Conservation (phyloP, 2,329 filamentous ascomycete species). For the Clonostachys sp. region DNA sequence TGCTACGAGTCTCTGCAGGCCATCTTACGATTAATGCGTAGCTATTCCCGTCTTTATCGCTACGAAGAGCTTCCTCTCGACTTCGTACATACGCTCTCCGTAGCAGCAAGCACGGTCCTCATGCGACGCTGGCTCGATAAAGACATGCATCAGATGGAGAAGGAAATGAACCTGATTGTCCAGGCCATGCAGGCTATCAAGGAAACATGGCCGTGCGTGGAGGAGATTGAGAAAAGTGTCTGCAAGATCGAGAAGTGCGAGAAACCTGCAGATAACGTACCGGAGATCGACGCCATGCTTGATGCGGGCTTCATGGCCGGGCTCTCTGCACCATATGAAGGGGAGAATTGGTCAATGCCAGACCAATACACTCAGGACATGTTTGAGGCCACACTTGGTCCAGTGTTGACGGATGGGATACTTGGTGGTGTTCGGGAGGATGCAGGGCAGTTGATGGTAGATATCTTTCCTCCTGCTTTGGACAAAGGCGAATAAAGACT, state of each 20-base stretch:
- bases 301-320: neutral
- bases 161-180: constrained; percentile 40
- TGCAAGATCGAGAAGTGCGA: neutral
- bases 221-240: constrained; percentile 22
- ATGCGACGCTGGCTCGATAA: constrained; percentile 38
- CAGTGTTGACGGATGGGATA: no score
- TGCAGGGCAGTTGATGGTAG: no score
- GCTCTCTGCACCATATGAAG: neutral
- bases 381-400: no score
- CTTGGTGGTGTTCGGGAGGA: no score
- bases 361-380: no score
- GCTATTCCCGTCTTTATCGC: constrained; percentile 35
- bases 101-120: constrained; percentile 37
- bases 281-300: neutral
- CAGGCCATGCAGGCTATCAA: constrained; percentile 48
- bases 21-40: constrained; percentile 36
- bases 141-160: constrained; percentile 38
- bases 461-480: no score
- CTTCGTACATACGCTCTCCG: constrained; percentile 43
- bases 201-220: constrained; percentile 39
- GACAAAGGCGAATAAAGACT: no score
- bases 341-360: no score
- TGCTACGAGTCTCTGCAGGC: constrained; percentile 43
- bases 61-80: constrained; percentile 38
- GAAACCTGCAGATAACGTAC: neutral